phyloP scores from a whole-genome alignment of 2,329 filamentous ascomycete species.

The Cordyceps militaris region DNA sequence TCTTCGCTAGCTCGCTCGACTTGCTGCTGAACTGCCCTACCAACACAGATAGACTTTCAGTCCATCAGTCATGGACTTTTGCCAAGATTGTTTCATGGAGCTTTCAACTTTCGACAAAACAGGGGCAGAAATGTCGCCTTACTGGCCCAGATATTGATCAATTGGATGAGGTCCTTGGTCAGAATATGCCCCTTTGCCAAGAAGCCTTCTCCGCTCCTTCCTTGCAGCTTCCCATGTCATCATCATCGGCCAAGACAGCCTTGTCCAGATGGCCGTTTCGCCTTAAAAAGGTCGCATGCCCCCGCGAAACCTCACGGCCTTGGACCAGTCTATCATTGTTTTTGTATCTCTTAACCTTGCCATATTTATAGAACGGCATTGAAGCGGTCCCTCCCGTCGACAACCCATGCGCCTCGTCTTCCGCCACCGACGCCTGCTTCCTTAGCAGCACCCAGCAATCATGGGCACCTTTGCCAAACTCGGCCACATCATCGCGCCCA shows the following conservation, averaged over 20 bases:
- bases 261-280: neutral
- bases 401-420: neutral
- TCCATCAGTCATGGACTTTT: neutral
- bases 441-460: neutral
- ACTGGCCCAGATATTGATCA: neutral
- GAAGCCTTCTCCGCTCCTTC: constrained; percentile 7
- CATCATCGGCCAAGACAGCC: constrained; percentile 8
- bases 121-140: constrained; percentile 1
- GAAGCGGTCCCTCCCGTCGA: neutral
- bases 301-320: neutral
- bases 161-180: neutral
- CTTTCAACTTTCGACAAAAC: neutral
- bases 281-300: neutral
- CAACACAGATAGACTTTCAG: too few relatives aligned
- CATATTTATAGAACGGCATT: neutral
- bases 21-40: too few relatives aligned
- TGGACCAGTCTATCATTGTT: neutral
- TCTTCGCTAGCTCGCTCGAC: too few relatives aligned
- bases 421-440: neutral
- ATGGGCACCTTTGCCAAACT: constrained; percentile 24
- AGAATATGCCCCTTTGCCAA: neutral
- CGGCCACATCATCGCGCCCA: constrained; percentile 28
- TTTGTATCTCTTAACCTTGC: neutral
- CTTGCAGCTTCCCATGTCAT: neutral
- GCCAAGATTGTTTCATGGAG: neutral